A percentile compares a stretch with the other conserved stretches of the same genome.
Conservation (phyloP, 352 stramenopile genomes). For the Pilasporangium apinafurcum region DNA sequence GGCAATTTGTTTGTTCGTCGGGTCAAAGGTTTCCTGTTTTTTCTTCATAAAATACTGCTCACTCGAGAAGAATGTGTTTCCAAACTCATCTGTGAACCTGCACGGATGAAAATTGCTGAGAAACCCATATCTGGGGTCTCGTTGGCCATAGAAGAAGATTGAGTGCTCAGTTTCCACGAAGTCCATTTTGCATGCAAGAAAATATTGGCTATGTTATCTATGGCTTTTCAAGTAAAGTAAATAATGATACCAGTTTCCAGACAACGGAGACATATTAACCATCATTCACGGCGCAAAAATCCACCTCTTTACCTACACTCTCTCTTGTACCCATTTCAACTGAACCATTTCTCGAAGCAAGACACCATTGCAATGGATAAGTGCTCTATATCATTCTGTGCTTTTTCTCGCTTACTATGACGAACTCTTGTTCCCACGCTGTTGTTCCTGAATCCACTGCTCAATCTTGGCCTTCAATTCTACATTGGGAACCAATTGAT, state of each 20-base stretch:
- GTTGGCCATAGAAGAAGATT: conserved; percentile 54
- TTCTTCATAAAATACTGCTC: conserved; percentile 73
- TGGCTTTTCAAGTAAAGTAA: too few species aligned
- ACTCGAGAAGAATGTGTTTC: conserved; percentile 42
- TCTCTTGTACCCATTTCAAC: background rate
- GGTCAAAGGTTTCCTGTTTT: conserved; percentile 64
- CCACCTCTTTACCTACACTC: background rate
- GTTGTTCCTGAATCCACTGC: conserved; percentile 38
- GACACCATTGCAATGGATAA: too few species aligned
- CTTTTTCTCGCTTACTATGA: background rate
- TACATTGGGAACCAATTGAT: conserved; percentile 51
- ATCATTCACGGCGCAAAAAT: background rate
- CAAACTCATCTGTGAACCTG: conserved; percentile 26
- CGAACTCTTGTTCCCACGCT: conserved; percentile 13
- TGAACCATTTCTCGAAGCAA: too few species aligned
- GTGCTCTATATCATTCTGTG: too few species aligned
- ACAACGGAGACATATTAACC: background rate
- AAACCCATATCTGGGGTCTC: conserved; percentile 28
- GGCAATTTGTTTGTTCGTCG: conserved; percentile 25
- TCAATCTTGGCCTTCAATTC: conserved; percentile 68
- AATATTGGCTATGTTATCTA: too few species aligned
- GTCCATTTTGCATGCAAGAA: conserved; percentile 7
- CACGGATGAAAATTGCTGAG: conserved; percentile 66
- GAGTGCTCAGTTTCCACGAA: conserved; percentile 24
- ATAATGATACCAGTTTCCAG: background rate